Percentiles rank a stretch among this genome's conserved stretches.
phyloP scores from a whole-genome alignment of 345 rosid species.

The Pelargonium nanum region DNA sequence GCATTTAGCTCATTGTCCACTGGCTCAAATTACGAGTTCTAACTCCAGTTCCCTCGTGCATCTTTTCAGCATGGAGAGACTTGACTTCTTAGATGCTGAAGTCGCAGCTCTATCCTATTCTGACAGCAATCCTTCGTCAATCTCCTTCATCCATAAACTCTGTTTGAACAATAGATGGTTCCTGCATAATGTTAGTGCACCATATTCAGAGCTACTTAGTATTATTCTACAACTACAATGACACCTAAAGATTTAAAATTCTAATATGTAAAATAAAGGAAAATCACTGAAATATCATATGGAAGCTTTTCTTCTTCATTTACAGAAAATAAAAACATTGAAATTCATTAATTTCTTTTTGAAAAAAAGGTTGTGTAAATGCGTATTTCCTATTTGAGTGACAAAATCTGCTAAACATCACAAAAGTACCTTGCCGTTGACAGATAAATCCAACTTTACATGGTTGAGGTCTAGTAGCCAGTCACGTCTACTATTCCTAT shows the following conservation, averaged over 20 bases:
- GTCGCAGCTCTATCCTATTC: conserved; percentile 70
- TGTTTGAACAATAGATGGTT: conserved; percentile 12
- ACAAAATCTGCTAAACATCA: background rate
- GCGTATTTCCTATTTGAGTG: background rate
- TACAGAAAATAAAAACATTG: background rate
- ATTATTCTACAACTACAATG: background rate
- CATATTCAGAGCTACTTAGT: conserved; percentile 3
- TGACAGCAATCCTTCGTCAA: conserved; percentile 64
- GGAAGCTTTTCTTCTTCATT: background rate
- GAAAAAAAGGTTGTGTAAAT: background rate
- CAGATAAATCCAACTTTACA: background rate
- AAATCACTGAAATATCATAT: background rate
- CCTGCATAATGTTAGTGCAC: conserved; percentile 31
- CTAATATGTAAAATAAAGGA: background rate
- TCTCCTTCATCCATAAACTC: conserved; percentile 42
- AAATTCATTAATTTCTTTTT: too few relatives aligned
- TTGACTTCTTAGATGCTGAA: conserved; percentile 49
- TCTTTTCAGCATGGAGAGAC: conserved; percentile 15
- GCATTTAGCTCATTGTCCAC: conserved; percentile 17
- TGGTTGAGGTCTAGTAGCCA: background rate
- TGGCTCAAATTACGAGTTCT: conserved; percentile 17
- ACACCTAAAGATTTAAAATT: background rate
- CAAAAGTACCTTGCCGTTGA: background rate
- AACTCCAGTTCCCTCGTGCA: conserved; percentile 11
- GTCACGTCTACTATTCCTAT: background rate